Base-by-base conservation (phyloP, 345 rosid species). In the Turritis glabra region DNA sequence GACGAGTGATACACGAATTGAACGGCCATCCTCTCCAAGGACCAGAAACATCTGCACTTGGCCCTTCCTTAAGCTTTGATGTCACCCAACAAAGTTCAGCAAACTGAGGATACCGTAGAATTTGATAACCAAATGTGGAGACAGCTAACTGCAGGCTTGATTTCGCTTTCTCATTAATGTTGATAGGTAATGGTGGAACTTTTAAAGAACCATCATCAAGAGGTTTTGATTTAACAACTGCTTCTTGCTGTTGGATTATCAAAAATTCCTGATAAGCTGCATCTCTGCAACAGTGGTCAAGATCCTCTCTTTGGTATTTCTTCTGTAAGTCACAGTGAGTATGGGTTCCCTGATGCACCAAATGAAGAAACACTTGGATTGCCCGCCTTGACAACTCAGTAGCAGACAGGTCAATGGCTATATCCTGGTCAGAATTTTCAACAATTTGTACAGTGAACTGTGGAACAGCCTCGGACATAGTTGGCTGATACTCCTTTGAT, bases 31-130 rank as follows among this genome's bases (percentile, higher is more conserved):
- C 92, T 83, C 84, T 95, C 96, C 96, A 90, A 19, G 92, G 90
- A 38, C 97, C 97, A 55, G 83, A 76, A 67, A 85, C 78, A 68
- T 95, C 96, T 35, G 88, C 83, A 77, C 81, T 83, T 64, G 97
- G 99, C 67, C 99, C 99, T 79, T 86, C 93, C 81, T 87, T 92
- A 56, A 95, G 85, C 84, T 90, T 95, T 35, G 99, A 92, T 41
- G 97, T 87, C 48, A 90, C 84, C 99, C 97, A 95, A 80, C 99
- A 92, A 64, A 94, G 96, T 80, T 91, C 97, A 74, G 99, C 93
- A 86, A 95, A 92, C 76, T 95, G 99, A 78, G 97, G 97, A 84
- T 82, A 92, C 62, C 75, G 85, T 64, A 95, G 83, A 78, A 95
- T 84, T 81, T 91, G 97, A 85, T 86, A 83, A 56, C 99, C 99